phyloP scores from a whole-genome alignment of 140 eudicot species.

The Bidens hawaiensis region DNA sequence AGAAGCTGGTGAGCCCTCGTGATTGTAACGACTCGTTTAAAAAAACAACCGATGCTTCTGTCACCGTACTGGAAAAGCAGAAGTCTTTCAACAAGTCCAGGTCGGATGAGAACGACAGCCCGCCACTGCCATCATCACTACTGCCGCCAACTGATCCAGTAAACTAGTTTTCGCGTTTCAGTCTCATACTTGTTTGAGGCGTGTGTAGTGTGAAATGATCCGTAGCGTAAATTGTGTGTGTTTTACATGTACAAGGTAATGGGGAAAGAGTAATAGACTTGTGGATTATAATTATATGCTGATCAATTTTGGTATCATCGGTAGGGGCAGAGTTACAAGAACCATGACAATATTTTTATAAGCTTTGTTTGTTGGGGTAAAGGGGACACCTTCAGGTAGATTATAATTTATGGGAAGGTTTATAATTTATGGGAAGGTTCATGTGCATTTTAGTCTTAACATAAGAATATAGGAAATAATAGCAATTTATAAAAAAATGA shows the following conservation, averaged over 20 bases:
- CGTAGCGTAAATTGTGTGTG: not conserved
- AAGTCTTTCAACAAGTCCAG: constrained; percentile 55
- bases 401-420: too few species aligned
- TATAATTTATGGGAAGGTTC: too few species aligned
- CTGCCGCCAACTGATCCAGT: constrained; percentile 9
- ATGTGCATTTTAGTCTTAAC: too few species aligned
- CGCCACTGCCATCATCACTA: constrained; percentile 9
- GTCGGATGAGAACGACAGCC: constrained; percentile 41
- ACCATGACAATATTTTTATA: too few species aligned
- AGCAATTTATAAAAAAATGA: too few species aligned
- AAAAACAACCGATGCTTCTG: constrained; percentile 41
- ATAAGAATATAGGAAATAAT: too few species aligned
- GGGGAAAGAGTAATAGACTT: too few species aligned
- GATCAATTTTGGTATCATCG: not conserved
- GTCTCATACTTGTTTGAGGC: not conserved
- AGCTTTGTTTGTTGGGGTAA: too few species aligned
- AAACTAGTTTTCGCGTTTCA: constrained; percentile 7
- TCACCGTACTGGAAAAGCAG: constrained; percentile 56
- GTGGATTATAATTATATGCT: too few species aligned
- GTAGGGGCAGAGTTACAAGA: not conserved
- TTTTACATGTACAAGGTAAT: not conserved
- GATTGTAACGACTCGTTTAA: constrained; percentile 44
- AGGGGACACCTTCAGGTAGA: too few species aligned
- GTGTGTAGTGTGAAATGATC: not conserved
- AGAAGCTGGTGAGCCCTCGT: constrained; percentile 69